These are phyloP conservation scores for Fonsecaea multimorphosa DNA, from an alignment of 2,329 filamentous ascomycete species.

Conservation along the genomic window DNA sequence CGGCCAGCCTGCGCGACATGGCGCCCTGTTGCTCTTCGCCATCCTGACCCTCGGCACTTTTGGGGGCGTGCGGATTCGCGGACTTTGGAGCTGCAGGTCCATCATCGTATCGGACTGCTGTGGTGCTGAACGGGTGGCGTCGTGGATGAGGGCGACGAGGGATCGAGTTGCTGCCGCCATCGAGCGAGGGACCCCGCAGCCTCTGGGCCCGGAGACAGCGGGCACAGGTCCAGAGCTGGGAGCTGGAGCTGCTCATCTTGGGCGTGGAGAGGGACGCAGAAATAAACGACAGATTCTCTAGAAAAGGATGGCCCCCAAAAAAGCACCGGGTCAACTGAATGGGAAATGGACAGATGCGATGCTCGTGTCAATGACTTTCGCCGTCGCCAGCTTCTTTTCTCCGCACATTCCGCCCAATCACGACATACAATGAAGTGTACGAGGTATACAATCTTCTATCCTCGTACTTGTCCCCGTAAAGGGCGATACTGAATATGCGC, in stretches of 20 bases:
- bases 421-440: too few species aligned
- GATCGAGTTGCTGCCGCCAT: not conserved
- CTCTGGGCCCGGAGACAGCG: slow-evolving; percentile 35
- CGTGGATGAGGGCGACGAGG: not conserved
- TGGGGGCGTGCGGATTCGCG: not conserved
- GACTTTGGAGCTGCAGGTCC: slow-evolving; percentile 8
- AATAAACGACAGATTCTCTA: not conserved
- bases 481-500: too few species aligned
- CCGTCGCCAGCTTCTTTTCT: not conserved
- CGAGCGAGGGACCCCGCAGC: slow-evolving; percentile 23
- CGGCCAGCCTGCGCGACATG: slow-evolving; percentile 62
- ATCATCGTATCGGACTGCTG: slow-evolving; percentile 11
- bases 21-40: slow-evolving; percentile 55
- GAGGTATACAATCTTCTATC: too few species aligned
- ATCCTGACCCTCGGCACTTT: slow-evolving; percentile 6
- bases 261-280: not conserved
- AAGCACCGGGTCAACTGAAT: not conserved
- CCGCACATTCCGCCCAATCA: slow-evolving; percentile 12
- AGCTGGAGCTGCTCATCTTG: slow-evolving; percentile 33
- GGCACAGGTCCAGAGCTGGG: slow-evolving; percentile 36
- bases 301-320: not conserved
- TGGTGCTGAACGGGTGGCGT: slow-evolving; percentile 25
- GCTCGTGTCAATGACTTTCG: not conserved
- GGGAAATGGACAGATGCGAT: not conserved
- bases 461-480: too few species aligned